Evolutionary conservation across 1,284 basidiomycete genomes (phyloP), one percentile per base, ranked within the genome.

Genomic region (Ganoderma resinaceum): DNA sequence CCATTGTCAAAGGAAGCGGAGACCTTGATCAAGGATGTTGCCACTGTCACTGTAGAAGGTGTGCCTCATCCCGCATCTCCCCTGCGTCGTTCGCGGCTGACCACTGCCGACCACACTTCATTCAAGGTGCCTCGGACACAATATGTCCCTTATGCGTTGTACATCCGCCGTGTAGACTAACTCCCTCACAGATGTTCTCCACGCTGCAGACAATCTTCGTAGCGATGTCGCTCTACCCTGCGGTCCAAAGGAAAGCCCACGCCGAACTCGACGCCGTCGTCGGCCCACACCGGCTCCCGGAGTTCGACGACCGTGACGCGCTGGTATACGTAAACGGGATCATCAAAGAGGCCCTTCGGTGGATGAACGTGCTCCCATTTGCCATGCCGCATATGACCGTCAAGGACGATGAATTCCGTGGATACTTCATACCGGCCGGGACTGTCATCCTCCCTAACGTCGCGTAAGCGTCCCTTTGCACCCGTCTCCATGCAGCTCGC

Each of bases 201-300:
- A 73, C 72, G 0, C 58, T 79, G 14, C 20, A 76, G 67, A 62
- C 65, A 58, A 78, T 81, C 65, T 77, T 82, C 67, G 73, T 83
- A 4, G 77, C 79, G 0, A 78, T 82, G 76, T 60, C 79, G 1
- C 73, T 78, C 43, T 74, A 80, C 60, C 83, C 80, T 0, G 80
- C 82, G 5, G 76, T 80, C 2, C 74, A 74, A 61, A 58, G 62
- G 26, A 74, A 73, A 58, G 76, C 77, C 1, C 81, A 80, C 26
- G 69, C 71, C 1, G 79, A 82, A 65, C 66, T 81, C 16, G 79
- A 80, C 40, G 37, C 62, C 0, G 68, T 77, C 8, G 65, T 77
- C 0, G 75, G 76, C 3, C 65, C 68, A n/a, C 74, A 80, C 35
- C 71, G 74, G 16, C 65, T 76, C 2, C 74, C 73, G 0, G 68